Conservation (phyloP, 108 stramenopile species). For the Nitzschia putrida region DNA sequence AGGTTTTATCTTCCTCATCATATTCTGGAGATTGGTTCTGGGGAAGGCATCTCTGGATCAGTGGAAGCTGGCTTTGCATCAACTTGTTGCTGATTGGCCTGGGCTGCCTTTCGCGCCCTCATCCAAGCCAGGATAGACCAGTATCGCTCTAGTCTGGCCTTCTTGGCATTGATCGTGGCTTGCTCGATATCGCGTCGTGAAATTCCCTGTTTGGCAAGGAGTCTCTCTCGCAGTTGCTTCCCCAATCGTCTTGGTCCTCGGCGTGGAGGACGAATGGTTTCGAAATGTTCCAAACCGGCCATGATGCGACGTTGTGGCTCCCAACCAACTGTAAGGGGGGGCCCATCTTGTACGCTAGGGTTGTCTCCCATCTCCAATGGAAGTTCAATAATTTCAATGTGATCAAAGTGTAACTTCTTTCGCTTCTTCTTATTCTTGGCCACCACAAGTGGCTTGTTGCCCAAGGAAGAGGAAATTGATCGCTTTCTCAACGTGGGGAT, state of each 20-base stretch:
- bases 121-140: not conserved
- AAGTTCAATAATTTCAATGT: conserved; percentile 29
- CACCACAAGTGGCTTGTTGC: too few relatives aligned
- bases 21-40: too few relatives aligned
- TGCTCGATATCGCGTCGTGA: conserved; percentile 1
- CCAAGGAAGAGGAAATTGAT: too few relatives aligned
- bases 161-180: conserved; percentile 16
- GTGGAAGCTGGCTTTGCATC: not conserved
- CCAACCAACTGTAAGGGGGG: conserved; percentile 30
- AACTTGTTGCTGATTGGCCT: not conserved
- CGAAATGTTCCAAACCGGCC: conserved; percentile 14
- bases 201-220: not conserved
- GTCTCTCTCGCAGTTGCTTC: not conserved
- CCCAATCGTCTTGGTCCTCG: not conserved
- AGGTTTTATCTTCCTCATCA: too few relatives aligned
- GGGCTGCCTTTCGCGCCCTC: not conserved
- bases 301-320: conserved; percentile 6
- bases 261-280: not conserved
- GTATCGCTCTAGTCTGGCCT: not conserved
- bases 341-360: conserved; percentile 24
- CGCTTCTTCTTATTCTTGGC: not conserved
- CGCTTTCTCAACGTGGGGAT: too few relatives aligned
- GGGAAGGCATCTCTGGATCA: too few relatives aligned
- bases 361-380: conserved; percentile 31
- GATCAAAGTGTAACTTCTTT: conserved; percentile 16